A percentile compares a stretch with the other conserved stretches of the same genome.
Evolutionary conservation across 441 rosid species (phyloP).

Genomic region (Pelargonium fulgidum): DNA sequence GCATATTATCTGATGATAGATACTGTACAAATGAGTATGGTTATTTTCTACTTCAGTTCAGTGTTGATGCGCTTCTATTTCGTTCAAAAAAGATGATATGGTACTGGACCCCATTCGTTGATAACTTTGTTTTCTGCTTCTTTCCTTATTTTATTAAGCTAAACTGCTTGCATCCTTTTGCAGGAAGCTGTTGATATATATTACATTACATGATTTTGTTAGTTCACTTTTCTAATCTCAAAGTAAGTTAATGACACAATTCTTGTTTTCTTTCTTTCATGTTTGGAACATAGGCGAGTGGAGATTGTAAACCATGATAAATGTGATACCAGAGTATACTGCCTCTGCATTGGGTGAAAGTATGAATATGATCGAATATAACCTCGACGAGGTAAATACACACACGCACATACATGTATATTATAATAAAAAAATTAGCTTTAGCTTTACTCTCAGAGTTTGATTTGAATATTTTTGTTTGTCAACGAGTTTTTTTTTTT

Average conservation of each 20-base stretch:
- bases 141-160: too few species aligned
- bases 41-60: too few species aligned
- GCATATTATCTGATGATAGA: too few species aligned
- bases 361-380: constrained; percentile 5
- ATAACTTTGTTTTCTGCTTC: too few species aligned
- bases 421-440: neutral
- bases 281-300: neutral
- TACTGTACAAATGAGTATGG: too few species aligned
- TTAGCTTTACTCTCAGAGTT: neutral
- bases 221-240: neutral
- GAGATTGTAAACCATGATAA: neutral
- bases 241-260: neutral
- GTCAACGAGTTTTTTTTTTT: too few species aligned
- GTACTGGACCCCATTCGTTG: too few species aligned
- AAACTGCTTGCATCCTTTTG: too few species aligned
- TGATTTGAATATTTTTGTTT: neutral
- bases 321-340: neutral
- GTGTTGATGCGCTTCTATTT: too few species aligned
- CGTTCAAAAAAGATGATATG: too few species aligned
- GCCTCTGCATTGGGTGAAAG: neutral
- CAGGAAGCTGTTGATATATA: neutral
- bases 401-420: neutral
- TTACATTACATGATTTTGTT: neutral
- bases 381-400: neutral
- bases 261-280: neutral